These are phyloP conservation scores for Patellifolia procumbens DNA, from an alignment of 179 eudicot species.

Conservation along the genomic window DNA sequence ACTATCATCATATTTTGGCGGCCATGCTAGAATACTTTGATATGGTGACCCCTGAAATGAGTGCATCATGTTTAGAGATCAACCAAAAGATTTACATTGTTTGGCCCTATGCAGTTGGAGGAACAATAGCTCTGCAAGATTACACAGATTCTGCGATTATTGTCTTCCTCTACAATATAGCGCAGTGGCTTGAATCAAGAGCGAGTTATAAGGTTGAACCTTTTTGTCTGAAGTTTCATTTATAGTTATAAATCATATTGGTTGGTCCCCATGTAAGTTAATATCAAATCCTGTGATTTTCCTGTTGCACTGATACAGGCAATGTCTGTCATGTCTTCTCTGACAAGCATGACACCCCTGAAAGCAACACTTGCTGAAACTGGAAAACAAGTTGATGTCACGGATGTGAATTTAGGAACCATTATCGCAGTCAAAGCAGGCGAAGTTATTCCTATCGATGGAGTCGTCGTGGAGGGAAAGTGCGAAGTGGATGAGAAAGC, in stretches of 20 bases:
- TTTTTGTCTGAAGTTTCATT: neutral
- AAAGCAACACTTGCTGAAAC: slow-evolving; percentile 39
- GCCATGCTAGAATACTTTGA: neutral
- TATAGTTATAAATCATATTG: neutral
- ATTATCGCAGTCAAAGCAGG: slow-evolving; percentile 40
- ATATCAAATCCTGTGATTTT: neutral
- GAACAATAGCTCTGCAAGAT: slow-evolving; percentile 64
- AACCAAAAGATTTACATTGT: neutral
- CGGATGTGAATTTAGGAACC: slow-evolving; percentile 30
- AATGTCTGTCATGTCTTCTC: slow-evolving; percentile 40
- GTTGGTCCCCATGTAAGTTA: neutral
- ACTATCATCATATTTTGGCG: neutral
- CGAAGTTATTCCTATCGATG: slow-evolving; percentile 38
- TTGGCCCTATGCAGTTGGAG: slow-evolving; percentile 47
- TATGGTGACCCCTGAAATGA: neutral
- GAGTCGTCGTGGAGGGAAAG: slow-evolving; percentile 34
- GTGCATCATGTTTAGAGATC: neutral
- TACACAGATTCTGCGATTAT: slow-evolving; percentile 75
- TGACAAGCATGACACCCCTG: slow-evolving; percentile 41
- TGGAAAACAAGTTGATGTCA: slow-evolving; percentile 36
- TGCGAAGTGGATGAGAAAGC: slow-evolving; percentile 45
- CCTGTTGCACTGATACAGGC: slow-evolving; percentile 24
- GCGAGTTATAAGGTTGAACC: slow-evolving; percentile 67
- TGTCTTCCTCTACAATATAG: slow-evolving; percentile 68
- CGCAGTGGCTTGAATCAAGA: slow-evolving; percentile 83